A percentile compares a stretch with the other conserved stretches of the same genome.
Evolutionary conservation across 106 monocot genomes (phyloP).

Genomic region (Dendrobium nobile): DNA sequence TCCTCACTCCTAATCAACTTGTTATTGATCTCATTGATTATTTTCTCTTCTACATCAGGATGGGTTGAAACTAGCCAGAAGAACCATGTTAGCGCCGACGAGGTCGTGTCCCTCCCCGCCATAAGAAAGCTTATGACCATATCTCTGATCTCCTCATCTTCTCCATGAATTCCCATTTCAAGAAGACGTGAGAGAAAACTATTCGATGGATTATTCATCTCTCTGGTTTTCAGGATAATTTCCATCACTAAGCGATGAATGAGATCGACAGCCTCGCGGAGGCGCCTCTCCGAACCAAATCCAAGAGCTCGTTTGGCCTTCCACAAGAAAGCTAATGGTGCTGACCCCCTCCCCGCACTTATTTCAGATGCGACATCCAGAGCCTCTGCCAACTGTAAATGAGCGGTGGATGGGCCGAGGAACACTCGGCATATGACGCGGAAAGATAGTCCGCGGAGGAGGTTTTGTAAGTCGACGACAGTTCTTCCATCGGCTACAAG

Average conservation of each 20-base stretch:
- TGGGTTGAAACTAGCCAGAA: constrained; percentile 44
- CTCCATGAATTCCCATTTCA: background rate
- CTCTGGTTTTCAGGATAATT: constrained; percentile 9
- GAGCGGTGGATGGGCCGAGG: constrained; percentile 10
- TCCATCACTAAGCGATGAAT: constrained; percentile 8
- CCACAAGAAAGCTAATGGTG: constrained; percentile 16
- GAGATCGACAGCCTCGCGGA: constrained; percentile 12
- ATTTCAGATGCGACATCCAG: constrained; percentile 33
- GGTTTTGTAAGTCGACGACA: constrained; percentile 13
- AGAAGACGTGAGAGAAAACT: background rate
- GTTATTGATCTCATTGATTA: constrained; percentile 18
- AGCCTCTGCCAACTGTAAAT: constrained; percentile 3
- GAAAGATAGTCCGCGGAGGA: constrained; percentile 15
- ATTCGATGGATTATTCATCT: no score
- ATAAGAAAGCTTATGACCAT: constrained; percentile 71
- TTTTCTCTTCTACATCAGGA: constrained; percentile 22
- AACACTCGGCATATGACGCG: constrained; percentile 19
- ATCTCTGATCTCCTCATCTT: constrained; percentile 41
- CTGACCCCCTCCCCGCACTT: constrained; percentile 19
- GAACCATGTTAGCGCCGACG: constrained; percentile 71
- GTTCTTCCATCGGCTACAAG: no score
- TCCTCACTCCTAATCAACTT: background rate
- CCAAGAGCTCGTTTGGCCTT: constrained; percentile 23
- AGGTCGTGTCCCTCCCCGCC: constrained; percentile 68
- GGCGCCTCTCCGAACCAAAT: constrained; percentile 19